A percentile compares a stretch with the other conserved stretches of the same genome.
Evolutionary conservation across 2,329 filamentous ascomycete species (phyloP).

Genomic region (Lecanoromycetidae sp.): DNA sequence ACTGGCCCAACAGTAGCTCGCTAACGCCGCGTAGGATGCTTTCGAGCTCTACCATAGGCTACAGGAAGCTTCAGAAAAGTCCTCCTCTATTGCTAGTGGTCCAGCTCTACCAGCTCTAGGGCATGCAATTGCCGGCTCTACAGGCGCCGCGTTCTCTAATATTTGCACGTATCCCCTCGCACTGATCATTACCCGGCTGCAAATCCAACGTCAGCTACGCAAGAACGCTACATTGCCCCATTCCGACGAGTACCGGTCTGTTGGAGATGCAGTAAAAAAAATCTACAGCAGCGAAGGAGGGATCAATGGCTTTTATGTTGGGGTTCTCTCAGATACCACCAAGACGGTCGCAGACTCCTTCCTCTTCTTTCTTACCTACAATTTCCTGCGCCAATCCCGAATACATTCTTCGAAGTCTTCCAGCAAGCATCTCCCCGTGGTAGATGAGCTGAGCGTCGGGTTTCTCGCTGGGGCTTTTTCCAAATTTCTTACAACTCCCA

Average conservation of each 20-base stretch:
- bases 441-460: slow-evolving; percentile 65
- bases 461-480: slow-evolving; percentile 62
- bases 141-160: slow-evolving; percentile 68
- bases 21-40: slow-evolving; percentile 23
- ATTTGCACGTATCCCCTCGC: slow-evolving; percentile 69
- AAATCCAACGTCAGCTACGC: slow-evolving; percentile 56
- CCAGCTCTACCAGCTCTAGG: slow-evolving; percentile 58
- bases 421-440: slow-evolving; percentile 41
- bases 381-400: slow-evolving; percentile 36
- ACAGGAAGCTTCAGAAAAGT: slow-evolving; percentile 25
- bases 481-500: slow-evolving; percentile 64
- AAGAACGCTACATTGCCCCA: slow-evolving; percentile 23
- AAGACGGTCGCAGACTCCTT: slow-evolving; percentile 66
- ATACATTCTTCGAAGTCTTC: slow-evolving; percentile 30
- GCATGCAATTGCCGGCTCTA: slow-evolving; percentile 68
- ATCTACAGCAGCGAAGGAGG: slow-evolving; percentile 65
- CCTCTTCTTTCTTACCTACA: slow-evolving; percentile 78
- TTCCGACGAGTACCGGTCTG: slow-evolving; percentile 47
- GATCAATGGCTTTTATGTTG: slow-evolving; percentile 55
- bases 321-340: slow-evolving; percentile 49
- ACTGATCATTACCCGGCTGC: slow-evolving; percentile 67
- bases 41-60: slow-evolving; percentile 35
- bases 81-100: slow-evolving; percentile 22
- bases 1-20: neutral
- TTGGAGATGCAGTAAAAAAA: slow-evolving; percentile 56